Base-by-base conservation (phyloP, 2,329 filamentous ascomycete species). In the Fusarium cyanostomum region DNA sequence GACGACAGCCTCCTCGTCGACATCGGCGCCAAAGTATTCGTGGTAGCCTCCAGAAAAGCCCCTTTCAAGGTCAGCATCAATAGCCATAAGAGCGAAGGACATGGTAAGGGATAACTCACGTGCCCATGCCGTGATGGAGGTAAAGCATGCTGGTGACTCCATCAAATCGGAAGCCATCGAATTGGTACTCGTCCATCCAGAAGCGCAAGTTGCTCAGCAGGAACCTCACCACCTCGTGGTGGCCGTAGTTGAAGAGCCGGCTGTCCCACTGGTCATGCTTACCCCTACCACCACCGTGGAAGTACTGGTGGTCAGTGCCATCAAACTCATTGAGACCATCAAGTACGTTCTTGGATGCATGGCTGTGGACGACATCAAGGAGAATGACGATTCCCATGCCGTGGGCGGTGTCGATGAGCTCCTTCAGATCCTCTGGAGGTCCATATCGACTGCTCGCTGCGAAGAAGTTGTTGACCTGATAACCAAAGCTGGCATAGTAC, bases 91-190 rank as follows among this genome's bases (percentile, higher is more conserved):
- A 18, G 9, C 12, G 2, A 31, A 16, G 26, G 16, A 5, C 26
- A n/a, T 18, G 10, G 7, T 16, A 30, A 8, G 16, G 38, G 21
- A 42, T 28, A 56, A 79, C 92, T 84, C 82, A 95, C 88, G 94
- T 96, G 82, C 95, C 95, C 77, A 99, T 97, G 42, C 95, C 95
- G 74, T 99, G 95, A 74, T 99, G 95, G 13, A 82, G 81, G 77
- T 99, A 99, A 55, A 99, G 89, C 93, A 99, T 99, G 79, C 94
- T 97, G 2, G 95, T 99, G 49, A 99, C 95, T 66, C 95, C 95
- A 69, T 99, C 95, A 71, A 99, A 99, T 37, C 95, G 88, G 84
- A 98, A 99, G 21, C 95, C 95, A 73, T 99, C 95, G 73, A 99
- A 98, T 35, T 88, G 82, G 73, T 97, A 99, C 78, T 97, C 94